Conservation (phyloP, 495 filamentous ascomycete species). For the Xylaria telfairii region DNA sequence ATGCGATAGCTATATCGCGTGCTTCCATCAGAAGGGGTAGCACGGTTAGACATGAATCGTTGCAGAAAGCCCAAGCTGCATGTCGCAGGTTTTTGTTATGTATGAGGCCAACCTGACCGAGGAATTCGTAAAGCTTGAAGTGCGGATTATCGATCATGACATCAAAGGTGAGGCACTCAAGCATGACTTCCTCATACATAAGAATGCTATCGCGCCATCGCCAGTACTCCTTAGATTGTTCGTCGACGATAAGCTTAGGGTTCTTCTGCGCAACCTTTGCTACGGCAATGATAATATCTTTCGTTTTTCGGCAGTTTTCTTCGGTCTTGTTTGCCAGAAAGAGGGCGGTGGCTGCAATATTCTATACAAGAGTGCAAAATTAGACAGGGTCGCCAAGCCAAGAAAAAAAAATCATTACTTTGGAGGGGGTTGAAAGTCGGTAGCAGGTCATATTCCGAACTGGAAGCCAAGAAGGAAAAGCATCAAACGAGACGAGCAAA, state of each 20-base stretch:
- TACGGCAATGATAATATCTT: constrained; percentile 88
- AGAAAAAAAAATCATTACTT: not conserved
- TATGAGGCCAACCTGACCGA: constrained; percentile 69
- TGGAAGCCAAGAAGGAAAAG: not conserved
- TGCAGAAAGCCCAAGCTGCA: constrained; percentile 89
- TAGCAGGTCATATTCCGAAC: not conserved
- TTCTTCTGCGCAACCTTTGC: constrained; percentile 96
- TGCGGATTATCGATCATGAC: constrained; percentile 86
- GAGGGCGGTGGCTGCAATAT: constrained; percentile 84
- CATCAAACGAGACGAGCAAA: not conserved
- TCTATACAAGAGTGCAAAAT: constrained; percentile 45
- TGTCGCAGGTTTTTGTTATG: constrained; percentile 80
- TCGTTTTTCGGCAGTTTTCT: constrained; percentile 92
- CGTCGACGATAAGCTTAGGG: constrained; percentile 81
- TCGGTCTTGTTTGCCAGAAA: constrained; percentile 97
- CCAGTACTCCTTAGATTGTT: constrained; percentile 97
- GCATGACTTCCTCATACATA: constrained; percentile 85
- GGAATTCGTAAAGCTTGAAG: constrained; percentile 76
- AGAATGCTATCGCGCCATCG: constrained; percentile 93
- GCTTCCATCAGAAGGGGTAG: constrained; percentile 83
- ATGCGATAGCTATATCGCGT: constrained; percentile 80
- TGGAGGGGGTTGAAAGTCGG: not conserved
- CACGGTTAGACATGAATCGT: constrained; percentile 82
- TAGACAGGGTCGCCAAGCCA: constrained; percentile 4
- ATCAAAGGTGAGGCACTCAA: constrained; percentile 94